Evolutionary conservation across 257 asterid genomes (phyloP).

Genomic region (Mentha longifolia): DNA sequence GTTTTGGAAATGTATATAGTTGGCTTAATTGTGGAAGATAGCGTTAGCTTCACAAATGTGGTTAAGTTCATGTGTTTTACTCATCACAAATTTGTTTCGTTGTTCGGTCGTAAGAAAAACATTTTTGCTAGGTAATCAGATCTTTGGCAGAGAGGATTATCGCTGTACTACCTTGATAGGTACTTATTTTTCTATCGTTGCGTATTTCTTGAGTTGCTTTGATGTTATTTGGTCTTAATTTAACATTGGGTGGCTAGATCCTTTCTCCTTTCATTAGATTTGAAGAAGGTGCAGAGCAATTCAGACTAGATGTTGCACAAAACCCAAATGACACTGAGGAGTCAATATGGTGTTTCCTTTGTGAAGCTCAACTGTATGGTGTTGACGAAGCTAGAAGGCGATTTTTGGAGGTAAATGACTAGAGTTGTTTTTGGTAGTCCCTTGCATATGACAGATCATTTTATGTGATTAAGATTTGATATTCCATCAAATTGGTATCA

Average conservation of each 20-base stretch:
- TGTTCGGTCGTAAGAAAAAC: constrained; percentile 39
- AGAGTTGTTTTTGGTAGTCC: neutral
- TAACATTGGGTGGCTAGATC: constrained; percentile 21
- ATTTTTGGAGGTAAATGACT: constrained; percentile 66
- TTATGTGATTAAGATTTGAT: constrained; percentile 3
- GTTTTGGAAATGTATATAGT: neutral
- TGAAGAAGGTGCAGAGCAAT: constrained; percentile 91
- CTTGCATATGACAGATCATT: neutral
- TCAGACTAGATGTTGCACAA: constrained; percentile 86
- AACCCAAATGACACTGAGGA: constrained; percentile 98
- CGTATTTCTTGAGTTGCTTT: neutral
- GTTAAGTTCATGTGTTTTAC: constrained; percentile 4
- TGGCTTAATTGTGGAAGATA: constrained; percentile 4
- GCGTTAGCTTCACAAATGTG: constrained; percentile 16
- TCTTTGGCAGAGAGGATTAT: constrained; percentile 97
- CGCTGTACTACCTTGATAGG: constrained; percentile 88
- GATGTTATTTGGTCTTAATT: constrained; percentile 16
- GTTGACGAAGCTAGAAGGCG: constrained; percentile 79
- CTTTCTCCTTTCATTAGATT: constrained; percentile 46
- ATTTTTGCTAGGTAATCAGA: constrained; percentile 64
- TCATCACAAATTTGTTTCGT: neutral
- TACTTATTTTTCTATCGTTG: constrained; percentile 34
- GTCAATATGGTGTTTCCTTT: constrained; percentile 98
- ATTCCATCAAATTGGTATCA: neutral
- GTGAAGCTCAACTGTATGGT: constrained; percentile 89